Evolutionary conservation across 305 asterid species (phyloP), one percentile per base, ranked within the genome.

Genomic region (Fraxinus angustifolia): DNA sequence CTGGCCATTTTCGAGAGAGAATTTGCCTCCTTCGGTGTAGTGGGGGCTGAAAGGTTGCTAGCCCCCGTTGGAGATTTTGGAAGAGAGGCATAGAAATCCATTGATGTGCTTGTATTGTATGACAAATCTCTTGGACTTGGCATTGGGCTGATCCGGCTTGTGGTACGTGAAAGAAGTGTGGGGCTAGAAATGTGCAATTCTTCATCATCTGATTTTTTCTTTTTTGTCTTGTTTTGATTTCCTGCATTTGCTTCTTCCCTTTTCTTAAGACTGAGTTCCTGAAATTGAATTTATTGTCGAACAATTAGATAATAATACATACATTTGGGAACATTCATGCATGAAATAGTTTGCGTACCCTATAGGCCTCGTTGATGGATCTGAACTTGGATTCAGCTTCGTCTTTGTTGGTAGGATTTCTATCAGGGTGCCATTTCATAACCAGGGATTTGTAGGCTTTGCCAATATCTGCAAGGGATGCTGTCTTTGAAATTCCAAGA

Each of bases 341-440:
- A 68, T 31, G 62, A 67, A 68, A 78, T 56, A 23, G 23, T 8
- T 10, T 80, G 67, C 75, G 30, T 83, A 91, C 94, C 93, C 87
- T 90, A 81, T 91, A 92, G 78, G 97, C 99, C 83, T 93, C 98
- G 76, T 90, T 88, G 84, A 93, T 92, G 88, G 92, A 86, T 79
- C 78, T 81, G 80, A 90, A 85, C 73, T 79, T 90, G 88, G 89
- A 93, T 82, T 91, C 85, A 19, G 94, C 93, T 88, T 90, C 96
- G 48, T 83, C 85, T 83, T 78, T 91, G 82, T 91, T 89, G 82
- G 92, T 83, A 62, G 88, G 87, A 78, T 92, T 87, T 79, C 92
- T 83, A 73, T 93, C 97, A 1, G 97, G 97, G 48, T 95, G 95
- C 96, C 99, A 92, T 93, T 84, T 92, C 85, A 45, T 84, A 10